Conservation (phyloP, 2,329 filamentous ascomycete species). For the Emergomyces africanus region DNA sequence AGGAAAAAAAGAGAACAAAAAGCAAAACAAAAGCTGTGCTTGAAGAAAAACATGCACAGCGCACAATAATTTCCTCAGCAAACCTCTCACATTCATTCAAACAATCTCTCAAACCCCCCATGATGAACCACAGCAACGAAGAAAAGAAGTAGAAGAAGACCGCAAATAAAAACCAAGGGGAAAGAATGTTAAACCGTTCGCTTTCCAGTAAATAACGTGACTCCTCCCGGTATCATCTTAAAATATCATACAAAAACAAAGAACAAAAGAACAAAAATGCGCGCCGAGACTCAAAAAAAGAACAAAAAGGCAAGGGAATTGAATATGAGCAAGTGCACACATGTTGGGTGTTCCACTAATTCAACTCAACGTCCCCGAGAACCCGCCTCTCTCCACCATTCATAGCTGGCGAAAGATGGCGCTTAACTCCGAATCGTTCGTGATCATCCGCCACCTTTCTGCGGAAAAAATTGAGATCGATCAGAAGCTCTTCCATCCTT, state of each 20-base stretch:
- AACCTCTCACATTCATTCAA: neutral
- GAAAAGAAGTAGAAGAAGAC: neutral
- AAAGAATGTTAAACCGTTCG: neutral
- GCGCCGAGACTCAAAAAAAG: neutral
- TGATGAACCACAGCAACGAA: neutral
- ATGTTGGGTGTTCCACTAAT: neutral
- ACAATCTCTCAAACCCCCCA: neutral
- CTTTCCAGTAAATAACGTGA: neutral
- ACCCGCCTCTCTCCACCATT: slow-evolving; percentile 1
- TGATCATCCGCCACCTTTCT: slow-evolving; percentile 73
- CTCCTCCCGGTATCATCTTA: neutral
- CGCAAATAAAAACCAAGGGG: neutral
- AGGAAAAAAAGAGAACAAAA: slow-evolving; percentile 5
- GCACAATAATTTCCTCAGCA: too few species aligned
- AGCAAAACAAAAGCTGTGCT: neutral
- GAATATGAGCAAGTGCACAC: neutral
- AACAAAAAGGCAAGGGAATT: neutral
- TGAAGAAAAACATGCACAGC: neutral
- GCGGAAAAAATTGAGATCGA: slow-evolving; percentile 67
- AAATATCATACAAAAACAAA: too few species aligned
- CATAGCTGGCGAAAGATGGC: neutral
- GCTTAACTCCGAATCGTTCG: slow-evolving; percentile 25
- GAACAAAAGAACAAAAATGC: neutral
- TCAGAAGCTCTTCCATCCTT: slow-evolving; percentile 73
- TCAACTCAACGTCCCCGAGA: slow-evolving; percentile 2